phyloP scores from a whole-genome alignment of 2,329 filamentous ascomycete genomes.

The Fonsecaea nubica region DNA sequence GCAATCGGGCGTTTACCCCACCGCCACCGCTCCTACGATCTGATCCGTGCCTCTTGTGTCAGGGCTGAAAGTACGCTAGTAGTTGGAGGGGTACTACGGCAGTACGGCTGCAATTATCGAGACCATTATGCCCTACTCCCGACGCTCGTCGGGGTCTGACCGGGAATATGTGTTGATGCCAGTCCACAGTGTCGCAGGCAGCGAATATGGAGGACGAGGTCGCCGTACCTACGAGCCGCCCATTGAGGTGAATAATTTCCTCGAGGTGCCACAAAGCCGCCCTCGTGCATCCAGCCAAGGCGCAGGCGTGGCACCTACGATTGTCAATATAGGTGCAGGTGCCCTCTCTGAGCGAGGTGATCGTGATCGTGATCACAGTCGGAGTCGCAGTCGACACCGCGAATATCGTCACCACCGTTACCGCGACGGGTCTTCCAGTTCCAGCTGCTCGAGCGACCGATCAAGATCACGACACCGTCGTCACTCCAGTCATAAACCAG shows the following conservation, averaged over 20 bases:
- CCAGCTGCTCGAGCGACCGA: slow-evolving; percentile 25
- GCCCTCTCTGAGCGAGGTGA: slow-evolving; percentile 12
- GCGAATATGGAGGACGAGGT: slow-evolving; percentile 32
- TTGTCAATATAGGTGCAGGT: slow-evolving; percentile 34
- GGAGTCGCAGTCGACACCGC: slow-evolving; percentile 31
- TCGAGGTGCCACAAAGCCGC: slow-evolving; percentile 35
- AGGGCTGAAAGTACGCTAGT: slow-evolving; percentile 25
- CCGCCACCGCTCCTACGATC: slow-evolving; percentile 20
- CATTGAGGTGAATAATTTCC: slow-evolving; percentile 36
- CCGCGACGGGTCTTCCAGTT: slow-evolving; percentile 28
- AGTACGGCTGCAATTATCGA: neutral
- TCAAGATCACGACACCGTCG: slow-evolving; percentile 43
- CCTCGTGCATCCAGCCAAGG: slow-evolving; percentile 38
- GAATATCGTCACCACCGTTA: slow-evolving; percentile 19
- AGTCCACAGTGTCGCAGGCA: slow-evolving; percentile 29
- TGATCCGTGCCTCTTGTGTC: slow-evolving; percentile 5
- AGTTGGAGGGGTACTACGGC: slow-evolving; percentile 17
- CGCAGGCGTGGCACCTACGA: slow-evolving; percentile 32
- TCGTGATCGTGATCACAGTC: slow-evolving; percentile 26
- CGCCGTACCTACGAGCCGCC: slow-evolving; percentile 19
- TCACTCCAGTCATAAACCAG: slow-evolving; percentile 43
- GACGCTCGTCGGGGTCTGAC: slow-evolving; percentile 31
- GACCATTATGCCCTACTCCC: slow-evolving; percentile 25
- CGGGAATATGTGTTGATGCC: slow-evolving; percentile 37
- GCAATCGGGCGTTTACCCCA: slow-evolving; percentile 25